A percentile compares a stretch with the other conserved stretches of the same genome.
Conservation (phyloP, 306 rosid species). For the Quercus dentata region DNA sequence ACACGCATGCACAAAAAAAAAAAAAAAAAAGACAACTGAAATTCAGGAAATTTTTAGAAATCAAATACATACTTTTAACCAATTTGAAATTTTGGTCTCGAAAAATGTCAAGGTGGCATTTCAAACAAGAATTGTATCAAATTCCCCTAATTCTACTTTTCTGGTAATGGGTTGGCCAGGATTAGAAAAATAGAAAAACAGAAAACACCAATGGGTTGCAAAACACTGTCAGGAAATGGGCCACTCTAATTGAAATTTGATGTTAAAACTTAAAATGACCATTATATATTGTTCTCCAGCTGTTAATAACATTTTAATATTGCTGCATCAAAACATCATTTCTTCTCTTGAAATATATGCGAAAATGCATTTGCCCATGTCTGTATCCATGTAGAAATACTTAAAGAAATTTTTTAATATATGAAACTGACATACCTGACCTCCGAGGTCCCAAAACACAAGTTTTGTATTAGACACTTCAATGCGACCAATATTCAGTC, state of each 20-base stretch:
- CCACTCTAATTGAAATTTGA: background rate
- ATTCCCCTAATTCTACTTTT: background rate
- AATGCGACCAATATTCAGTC: constrained; percentile 92
- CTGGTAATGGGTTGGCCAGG: background rate
- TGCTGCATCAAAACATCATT: background rate
- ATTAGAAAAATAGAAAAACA: background rate
- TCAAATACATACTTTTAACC: too few relatives aligned
- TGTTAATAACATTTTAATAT: background rate
- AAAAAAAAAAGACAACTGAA: too few relatives aligned
- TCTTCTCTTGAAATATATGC: background rate
- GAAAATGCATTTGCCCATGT: background rate
- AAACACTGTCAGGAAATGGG: background rate
- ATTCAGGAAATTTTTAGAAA: too few relatives aligned
- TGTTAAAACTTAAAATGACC: background rate
- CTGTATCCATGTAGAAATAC: background rate
- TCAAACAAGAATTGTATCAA: background rate
- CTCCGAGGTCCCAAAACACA: constrained; percentile 98
- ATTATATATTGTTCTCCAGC: background rate
- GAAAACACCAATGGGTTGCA: background rate
- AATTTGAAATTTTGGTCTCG: too few relatives aligned
- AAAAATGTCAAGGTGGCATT: background rate
- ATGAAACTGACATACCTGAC: constrained; percentile 66
- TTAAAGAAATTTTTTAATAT: background rate
- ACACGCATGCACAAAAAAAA: too few relatives aligned
- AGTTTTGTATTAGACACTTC: constrained; percentile 84